Evolutionary conservation across 2,329 filamentous ascomycete genomes (phyloP).

Genomic region (Epichloe aotearoae): DNA sequence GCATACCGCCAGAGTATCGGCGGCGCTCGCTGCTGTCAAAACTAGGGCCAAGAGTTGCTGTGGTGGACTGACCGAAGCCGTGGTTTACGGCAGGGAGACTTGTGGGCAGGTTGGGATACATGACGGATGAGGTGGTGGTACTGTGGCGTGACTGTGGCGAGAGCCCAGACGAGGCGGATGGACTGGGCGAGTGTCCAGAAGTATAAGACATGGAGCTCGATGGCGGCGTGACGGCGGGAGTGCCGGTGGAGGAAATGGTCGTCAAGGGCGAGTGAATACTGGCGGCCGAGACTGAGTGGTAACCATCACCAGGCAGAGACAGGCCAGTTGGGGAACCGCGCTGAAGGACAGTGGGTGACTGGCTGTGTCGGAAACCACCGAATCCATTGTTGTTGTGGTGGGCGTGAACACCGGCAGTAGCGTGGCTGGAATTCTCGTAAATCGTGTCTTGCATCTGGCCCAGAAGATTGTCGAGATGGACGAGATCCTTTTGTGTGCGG

Average conservation of each 20-base stretch:
- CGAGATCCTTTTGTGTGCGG: conserved; percentile 82
- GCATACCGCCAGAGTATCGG: conserved; percentile 53
- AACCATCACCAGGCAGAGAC: conserved; percentile 21
- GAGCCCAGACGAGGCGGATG: conserved; percentile 52
- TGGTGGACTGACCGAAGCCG: conserved; percentile 56
- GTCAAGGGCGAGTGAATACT: conserved; percentile 49
- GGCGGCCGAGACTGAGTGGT: conserved; percentile 34
- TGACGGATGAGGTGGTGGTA: conserved; percentile 44
- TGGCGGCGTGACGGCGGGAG: conserved; percentile 63
- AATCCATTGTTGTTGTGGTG: conserved; percentile 56
- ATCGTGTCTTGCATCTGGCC: conserved; percentile 94
- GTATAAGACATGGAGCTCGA: conserved; percentile 65
- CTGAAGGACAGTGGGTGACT: conserved; percentile 34
- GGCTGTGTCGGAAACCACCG: conserved; percentile 44
- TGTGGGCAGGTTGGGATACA: conserved; percentile 57
- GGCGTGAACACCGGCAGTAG: conserved; percentile 67
- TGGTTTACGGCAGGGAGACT: conserved; percentile 49
- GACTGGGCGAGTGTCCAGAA: conserved; percentile 61
- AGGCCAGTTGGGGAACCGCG: conserved; percentile 21
- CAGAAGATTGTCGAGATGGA: conserved; percentile 88
- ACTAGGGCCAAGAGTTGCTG: conserved; percentile 56
- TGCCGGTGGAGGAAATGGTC: conserved; percentile 49
- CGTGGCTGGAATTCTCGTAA: conserved; percentile 80
- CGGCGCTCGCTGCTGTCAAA: conserved; percentile 51
- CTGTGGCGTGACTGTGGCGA: conserved; percentile 53